Evolutionary conservation across 371 early-diverging fungal species (phyloP).

Genomic region (Haplosporangium sp.): DNA sequence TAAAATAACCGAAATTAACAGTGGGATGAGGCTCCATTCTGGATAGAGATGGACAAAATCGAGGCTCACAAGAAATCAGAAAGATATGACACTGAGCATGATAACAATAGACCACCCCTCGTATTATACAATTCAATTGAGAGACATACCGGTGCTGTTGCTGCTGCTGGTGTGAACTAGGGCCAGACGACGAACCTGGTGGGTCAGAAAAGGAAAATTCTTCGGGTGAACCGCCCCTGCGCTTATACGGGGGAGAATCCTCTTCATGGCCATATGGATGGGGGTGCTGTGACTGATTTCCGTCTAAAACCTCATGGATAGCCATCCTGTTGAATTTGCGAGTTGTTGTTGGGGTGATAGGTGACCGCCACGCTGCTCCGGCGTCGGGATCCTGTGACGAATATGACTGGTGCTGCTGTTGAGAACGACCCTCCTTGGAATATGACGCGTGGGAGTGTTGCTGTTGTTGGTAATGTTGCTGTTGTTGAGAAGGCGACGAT

Average conservation of each 20-base stretch:
- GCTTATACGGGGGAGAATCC: constrained; percentile 43
- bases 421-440: constrained; percentile 19
- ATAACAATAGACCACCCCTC: background rate
- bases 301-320: constrained; percentile 50
- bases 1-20: too few relatives aligned
- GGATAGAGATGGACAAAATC: background rate
- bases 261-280: constrained; percentile 31
- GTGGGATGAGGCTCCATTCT: too few relatives aligned
- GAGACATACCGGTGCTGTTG: constrained; percentile 17
- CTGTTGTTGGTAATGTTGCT: constrained; percentile 27
- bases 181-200: constrained; percentile 21
- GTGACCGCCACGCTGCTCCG: constrained; percentile 34
- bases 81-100: background rate
- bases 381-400: constrained; percentile 29
- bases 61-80: constrained; percentile 2
- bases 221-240: constrained; percentile 45
- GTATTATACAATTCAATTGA: background rate
- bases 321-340: constrained; percentile 53
- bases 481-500: constrained; percentile 19
- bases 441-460: constrained; percentile 18
- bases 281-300: constrained; percentile 33
- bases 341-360: constrained; percentile 53
- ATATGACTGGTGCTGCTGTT: constrained; percentile 11
- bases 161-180: constrained; percentile 20
- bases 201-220: constrained; percentile 45